These are phyloP conservation scores for Arachis stenosperma DNA, from an alignment of 306 rosid genomes.

Conservation along the genomic window DNA sequence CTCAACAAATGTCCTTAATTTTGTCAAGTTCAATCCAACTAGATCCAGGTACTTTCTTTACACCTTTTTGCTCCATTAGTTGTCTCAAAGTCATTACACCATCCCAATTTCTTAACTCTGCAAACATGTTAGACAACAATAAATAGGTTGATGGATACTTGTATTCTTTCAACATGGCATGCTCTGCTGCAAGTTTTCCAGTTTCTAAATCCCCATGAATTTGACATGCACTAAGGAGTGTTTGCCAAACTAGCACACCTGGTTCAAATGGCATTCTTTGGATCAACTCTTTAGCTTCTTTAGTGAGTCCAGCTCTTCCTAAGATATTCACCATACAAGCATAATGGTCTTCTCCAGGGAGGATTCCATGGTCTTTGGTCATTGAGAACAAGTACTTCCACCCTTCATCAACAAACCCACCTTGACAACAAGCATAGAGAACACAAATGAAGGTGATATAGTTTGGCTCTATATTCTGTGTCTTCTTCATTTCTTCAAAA, in stretches of 20 bases:
- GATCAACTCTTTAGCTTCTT: conserved; percentile 72
- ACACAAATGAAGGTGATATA: conserved; percentile 71
- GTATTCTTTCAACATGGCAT: conserved; percentile 50
- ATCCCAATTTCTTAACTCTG: conserved; percentile 67
- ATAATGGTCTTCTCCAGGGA: conserved; percentile 75
- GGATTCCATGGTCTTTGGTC: conserved; percentile 57
- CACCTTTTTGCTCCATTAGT: conserved; percentile 66
- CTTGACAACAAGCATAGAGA: conserved; percentile 86
- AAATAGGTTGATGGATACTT: conserved; percentile 72
- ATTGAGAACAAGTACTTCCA: conserved; percentile 66
- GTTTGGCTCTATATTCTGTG: conserved; percentile 52
- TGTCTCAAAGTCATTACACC: conserved; percentile 57
- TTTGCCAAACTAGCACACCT: conserved; percentile 72
- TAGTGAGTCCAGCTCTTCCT: conserved; percentile 66
- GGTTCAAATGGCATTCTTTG: conserved; percentile 61
- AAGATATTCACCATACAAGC: conserved; percentile 76
- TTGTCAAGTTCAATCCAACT: conserved; percentile 56
- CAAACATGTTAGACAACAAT: conserved; percentile 69
- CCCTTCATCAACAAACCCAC: conserved; percentile 61
- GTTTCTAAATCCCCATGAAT: conserved; percentile 62
- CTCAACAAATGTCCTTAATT: too few species aligned
- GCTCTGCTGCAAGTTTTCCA: conserved; percentile 65
- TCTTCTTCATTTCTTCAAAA: conserved; percentile 66
- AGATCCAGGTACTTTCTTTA: conserved; percentile 73
- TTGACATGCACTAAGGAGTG: conserved; percentile 77